phyloP scores from a whole-genome alignment of 2,329 filamentous ascomycete species.

The Monilinia laxa region DNA sequence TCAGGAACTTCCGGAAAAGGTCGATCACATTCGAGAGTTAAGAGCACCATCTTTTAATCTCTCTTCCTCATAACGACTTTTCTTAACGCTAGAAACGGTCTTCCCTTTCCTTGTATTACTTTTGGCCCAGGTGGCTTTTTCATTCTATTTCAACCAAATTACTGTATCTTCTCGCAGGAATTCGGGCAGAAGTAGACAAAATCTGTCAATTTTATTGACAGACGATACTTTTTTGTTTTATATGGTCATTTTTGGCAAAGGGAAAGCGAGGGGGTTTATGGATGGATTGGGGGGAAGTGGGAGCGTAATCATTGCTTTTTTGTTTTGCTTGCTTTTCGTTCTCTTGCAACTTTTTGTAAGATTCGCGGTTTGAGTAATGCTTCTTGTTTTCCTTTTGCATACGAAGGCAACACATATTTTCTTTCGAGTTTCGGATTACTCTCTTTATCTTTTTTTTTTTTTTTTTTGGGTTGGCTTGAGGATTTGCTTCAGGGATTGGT shows the following conservation, averaged over 20 bases:
- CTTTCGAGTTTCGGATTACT: neutral
- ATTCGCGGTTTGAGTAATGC: conserved; percentile 4
- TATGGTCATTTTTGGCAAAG: conserved; percentile 6
- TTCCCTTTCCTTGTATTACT: conserved; percentile 20
- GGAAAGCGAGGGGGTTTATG: conserved; percentile 14
- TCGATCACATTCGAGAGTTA: conserved; percentile 37
- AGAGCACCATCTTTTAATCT: conserved; percentile 34
- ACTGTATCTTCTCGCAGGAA: conserved; percentile 6
- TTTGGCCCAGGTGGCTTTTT: conserved; percentile 18
- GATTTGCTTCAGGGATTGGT: conserved; percentile 7
- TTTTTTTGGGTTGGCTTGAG: neutral
- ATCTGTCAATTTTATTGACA: conserved; percentile 16
- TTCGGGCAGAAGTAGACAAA: conserved; percentile 11
- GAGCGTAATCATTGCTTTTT: conserved; percentile 23
- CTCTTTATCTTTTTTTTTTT: neutral
- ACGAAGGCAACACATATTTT: neutral
- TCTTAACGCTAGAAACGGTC: neutral
- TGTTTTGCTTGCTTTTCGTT: neutral
- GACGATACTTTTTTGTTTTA: conserved; percentile 10
- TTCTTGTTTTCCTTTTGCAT: conserved; percentile 6
- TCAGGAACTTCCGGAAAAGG: conserved; percentile 31
- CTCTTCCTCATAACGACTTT: neutral
- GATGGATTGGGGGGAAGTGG: conserved; percentile 5
- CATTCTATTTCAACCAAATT: conserved; percentile 13
- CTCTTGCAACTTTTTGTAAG: conserved; percentile 1